A percentile compares a stretch with the other conserved stretches of the same genome.
Conservation (phyloP, 495 filamentous ascomycete species). For the Xylaria curta region DNA sequence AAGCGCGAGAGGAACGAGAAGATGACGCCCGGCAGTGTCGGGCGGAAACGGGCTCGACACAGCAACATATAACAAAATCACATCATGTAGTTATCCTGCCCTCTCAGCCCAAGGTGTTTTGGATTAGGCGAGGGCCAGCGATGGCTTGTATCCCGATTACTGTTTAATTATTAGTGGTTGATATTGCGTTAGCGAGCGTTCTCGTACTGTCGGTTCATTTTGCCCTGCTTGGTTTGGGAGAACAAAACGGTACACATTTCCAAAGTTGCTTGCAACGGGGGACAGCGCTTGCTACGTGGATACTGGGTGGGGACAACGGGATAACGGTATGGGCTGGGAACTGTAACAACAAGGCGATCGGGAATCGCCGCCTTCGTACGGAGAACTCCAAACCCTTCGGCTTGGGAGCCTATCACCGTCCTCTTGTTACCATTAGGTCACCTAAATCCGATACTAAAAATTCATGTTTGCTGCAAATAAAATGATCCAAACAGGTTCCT, state of each 20-base stretch:
- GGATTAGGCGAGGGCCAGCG: not conserved
- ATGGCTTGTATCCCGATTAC: not conserved
- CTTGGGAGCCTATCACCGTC: not conserved
- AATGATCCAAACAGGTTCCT: not conserved
- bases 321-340: constrained; percentile 6
- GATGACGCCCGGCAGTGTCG: constrained; percentile 53
- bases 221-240: not conserved
- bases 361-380: not conserved
- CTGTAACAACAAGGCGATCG: constrained; percentile 15
- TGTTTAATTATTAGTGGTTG: not conserved
- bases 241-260: not conserved
- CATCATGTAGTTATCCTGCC: not conserved
- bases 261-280: not conserved
- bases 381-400: not conserved
- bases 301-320: not conserved
- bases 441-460: not conserved
- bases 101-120: not conserved
- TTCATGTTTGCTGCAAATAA: not conserved
- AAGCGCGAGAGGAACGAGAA: constrained; percentile 62
- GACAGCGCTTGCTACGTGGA: not conserved
- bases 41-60: constrained; percentile 57
- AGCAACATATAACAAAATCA: constrained; percentile 42
- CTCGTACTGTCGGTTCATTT: not conserved
- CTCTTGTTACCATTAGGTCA: not conserved
- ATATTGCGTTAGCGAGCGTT: not conserved